Evolutionary conservation across 495 filamentous ascomycete species (phyloP), one percentile per base, ranked within the genome.

Genomic region (Hypomontagnella submonticulosa): DNA sequence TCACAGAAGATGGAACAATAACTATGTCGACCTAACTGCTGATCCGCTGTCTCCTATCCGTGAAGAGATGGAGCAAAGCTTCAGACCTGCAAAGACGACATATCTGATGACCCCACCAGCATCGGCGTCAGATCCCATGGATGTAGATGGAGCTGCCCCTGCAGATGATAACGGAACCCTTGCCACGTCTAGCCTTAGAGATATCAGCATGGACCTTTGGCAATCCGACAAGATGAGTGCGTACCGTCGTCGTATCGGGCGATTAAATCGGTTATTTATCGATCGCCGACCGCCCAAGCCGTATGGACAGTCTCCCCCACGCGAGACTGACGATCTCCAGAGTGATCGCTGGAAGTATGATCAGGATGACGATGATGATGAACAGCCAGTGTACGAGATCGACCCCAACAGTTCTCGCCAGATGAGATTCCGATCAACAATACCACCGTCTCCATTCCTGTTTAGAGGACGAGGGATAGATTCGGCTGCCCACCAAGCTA

Each of bases 91-190:
- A 48, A 92, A 90, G 69, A 90, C 89, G 23, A 87, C 92, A 41
- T 93, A 92, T 74, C 77, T 93, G 63, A 90, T 92, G 69, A 96
- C 92, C 18, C 93, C 93, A 11, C 93, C 93, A 53, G 88, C 91
- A 32, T 86, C 88, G 52, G 87, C 89, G 40, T 90, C 88, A 8
- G 88, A 85, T 56, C 84, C 86, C 51, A 48, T 81, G 62, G 79
- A 82, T 41, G 76, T 37, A 84, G 54, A 63, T 15, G 65, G 79
- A 75, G 47, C 70, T 15, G 42, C 34, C 18, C 47, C 33, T 12
- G 54, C 16, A 20, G 48, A 67, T 3, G 27, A n/a, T 4, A 18
- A 48, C 15, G 43, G 36, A 23, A 53, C 58, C 18, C 33, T 70
- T 71, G 61, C 37, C 60, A 47, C 32, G 64, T 63, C 15, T 58